These are phyloP conservation scores for Salix koriyanagi DNA, from an alignment of 345 rosid genomes.

Conservation along the genomic window DNA sequence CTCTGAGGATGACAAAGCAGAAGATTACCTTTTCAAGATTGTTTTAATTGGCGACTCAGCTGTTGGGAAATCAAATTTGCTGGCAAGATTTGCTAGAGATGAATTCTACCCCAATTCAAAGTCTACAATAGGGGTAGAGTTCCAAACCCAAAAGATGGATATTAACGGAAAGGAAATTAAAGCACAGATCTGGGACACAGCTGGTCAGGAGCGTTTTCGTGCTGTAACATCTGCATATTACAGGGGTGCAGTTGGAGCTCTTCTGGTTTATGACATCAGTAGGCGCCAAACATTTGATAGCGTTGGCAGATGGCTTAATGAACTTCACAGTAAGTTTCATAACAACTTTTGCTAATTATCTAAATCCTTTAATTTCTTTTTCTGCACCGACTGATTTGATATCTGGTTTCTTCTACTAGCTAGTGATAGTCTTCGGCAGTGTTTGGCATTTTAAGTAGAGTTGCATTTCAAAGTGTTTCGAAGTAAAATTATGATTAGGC, in stretches of 20 bases:
- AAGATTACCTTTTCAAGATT: slow-evolving; percentile 94
- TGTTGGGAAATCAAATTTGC: slow-evolving; percentile 95
- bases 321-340: slow-evolving; percentile 78
- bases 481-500: not conserved
- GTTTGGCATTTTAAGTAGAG: too few species aligned
- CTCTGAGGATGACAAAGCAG: slow-evolving; percentile 70
- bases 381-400: not conserved
- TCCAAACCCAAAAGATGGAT: slow-evolving; percentile 91
- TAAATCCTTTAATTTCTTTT: not conserved
- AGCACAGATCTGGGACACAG: slow-evolving; percentile 99
- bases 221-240: slow-evolving; percentile 97
- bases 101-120: slow-evolving; percentile 92
- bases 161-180: slow-evolving; percentile 87
- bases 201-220: slow-evolving; percentile 97
- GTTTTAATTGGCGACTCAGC: slow-evolving; percentile 94
- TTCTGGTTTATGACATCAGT: slow-evolving; percentile 88
- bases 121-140: slow-evolving; percentile 97
- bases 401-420: not conserved
- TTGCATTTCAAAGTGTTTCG: not conserved
- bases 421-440: not conserved
- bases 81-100: slow-evolving; percentile 94
- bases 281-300: slow-evolving; percentile 88
- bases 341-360: not conserved
- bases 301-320: slow-evolving; percentile 93
- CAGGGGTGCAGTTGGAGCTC: slow-evolving; percentile 98